Base-by-base conservation (phyloP, 2,329 filamentous ascomycete species). In the Colletotrichum tamarilloi region DNA sequence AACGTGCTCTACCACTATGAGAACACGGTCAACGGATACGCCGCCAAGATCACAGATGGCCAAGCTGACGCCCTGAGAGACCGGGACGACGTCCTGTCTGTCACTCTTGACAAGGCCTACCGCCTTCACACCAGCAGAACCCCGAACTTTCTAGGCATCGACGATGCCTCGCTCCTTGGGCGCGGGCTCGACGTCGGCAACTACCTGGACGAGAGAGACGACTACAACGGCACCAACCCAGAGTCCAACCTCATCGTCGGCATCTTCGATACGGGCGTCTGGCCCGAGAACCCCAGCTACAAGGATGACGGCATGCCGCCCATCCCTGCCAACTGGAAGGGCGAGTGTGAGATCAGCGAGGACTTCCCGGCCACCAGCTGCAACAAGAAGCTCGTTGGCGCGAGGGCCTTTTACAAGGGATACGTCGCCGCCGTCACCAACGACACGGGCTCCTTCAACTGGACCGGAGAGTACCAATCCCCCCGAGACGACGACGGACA, bases 261-360 rank as follows among this genome's bases (percentile, higher is more conserved):
- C 11, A 32, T 76, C 0, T 14, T 75, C n/a, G 73, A 75, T 8
- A 68, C 70, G 0, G 75, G 73, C 3, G 30, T 66, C 30, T 75
- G 75, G 75, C 73, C 75, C 53, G 75, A 76, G 53, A 74, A 63
- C 24, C 63, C 70, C 9, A 75, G 75, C 38, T 76, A 57, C 42
- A 55, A 56, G 38, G 75, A 76, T 46, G 52, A 63, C 6, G 70
- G 70, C 4, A 30, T 76, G 7, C 62, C 68, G 5, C 67, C 73
- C 5, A 46, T 73, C 5, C 75, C 73, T 5, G 42, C 7, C 22
- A 32, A 16, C 22, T 75, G 73, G 73, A 73, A 62, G 56, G 73
- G 75, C 7, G 38, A 22, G 14, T 76, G 75, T 9, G 73, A 74
- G 7, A 55, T 26, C 9, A 64, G 67, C 2, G 59, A 69, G 1